Evolutionary conservation across 257 asterid species (phyloP).

Genomic region (Lantana camara): DNA sequence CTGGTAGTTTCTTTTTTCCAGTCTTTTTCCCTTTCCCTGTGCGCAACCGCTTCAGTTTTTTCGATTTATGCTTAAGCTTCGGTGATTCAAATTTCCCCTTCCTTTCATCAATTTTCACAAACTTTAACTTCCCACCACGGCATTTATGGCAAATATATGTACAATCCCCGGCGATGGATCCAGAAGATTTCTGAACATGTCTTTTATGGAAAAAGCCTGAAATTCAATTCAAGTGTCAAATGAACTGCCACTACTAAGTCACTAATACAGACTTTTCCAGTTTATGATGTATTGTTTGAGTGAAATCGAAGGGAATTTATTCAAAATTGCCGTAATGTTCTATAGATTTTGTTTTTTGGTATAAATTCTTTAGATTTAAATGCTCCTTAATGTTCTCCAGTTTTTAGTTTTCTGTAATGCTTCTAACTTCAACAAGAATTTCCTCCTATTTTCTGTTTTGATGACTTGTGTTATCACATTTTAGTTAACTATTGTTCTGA

Average conservation of each 20-base stretch:
- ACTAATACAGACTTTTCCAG: too few relatives aligned
- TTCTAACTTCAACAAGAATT: too few relatives aligned
- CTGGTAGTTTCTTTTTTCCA: slow-evolving; percentile 46
- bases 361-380: too few relatives aligned
- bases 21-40: slow-evolving; percentile 44
- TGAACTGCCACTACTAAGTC: slow-evolving; percentile 19
- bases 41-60: slow-evolving; percentile 40
- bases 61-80: slow-evolving; percentile 46
- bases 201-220: slow-evolving; percentile 80
- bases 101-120: slow-evolving; percentile 40
- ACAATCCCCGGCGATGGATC: slow-evolving; percentile 42
- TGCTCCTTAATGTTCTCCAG: too few relatives aligned
- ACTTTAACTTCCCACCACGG: slow-evolving; percentile 37
- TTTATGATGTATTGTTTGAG: too few relatives aligned
- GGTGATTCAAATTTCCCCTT: slow-evolving; percentile 34
- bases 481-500: too few relatives aligned
- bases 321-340: too few relatives aligned
- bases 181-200: slow-evolving; percentile 63
- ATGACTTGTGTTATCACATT: too few relatives aligned
- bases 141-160: slow-evolving; percentile 73
- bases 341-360: too few relatives aligned
- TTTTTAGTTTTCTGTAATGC: too few relatives aligned
- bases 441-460: too few relatives aligned
- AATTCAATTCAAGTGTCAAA: slow-evolving; percentile 28
- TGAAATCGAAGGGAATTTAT: too few relatives aligned